These are phyloP conservation scores for Pleomassaria siparia DNA, from an alignment of 2,329 filamentous ascomycete genomes.

Conservation along the genomic window DNA sequence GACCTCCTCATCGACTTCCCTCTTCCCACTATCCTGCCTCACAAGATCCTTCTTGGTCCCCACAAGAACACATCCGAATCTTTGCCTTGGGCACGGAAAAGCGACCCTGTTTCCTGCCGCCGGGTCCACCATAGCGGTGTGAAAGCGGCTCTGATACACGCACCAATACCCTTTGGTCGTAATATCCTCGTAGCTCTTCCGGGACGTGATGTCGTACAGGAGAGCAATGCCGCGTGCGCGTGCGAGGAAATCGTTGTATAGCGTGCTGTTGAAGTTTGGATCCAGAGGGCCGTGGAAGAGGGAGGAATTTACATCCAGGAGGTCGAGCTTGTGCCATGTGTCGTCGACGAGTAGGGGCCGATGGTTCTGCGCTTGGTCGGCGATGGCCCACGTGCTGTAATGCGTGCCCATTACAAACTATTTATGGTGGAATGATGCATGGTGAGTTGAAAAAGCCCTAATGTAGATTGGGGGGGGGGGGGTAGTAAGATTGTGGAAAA, in stretches of 20 bases:
- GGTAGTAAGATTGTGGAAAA: neutral
- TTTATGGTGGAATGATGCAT: too few species aligned
- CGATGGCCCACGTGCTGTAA: too few species aligned
- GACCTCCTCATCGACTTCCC: slow-evolving; percentile 17
- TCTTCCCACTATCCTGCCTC: neutral
- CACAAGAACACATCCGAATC: slow-evolving; percentile 32
- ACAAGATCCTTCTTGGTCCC: slow-evolving; percentile 28
- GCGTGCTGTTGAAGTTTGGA: neutral
- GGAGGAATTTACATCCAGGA: slow-evolving; percentile 26
- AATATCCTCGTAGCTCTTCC: slow-evolving; percentile 23
- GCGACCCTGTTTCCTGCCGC: neutral
- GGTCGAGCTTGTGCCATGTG: slow-evolving; percentile 7
- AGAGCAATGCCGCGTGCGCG: slow-evolving; percentile 27
- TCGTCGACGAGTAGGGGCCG: slow-evolving; percentile 11
- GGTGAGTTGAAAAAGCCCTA: too few species aligned
- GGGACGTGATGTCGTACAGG: slow-evolving; percentile 30
- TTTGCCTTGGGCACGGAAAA: slow-evolving; percentile 8
- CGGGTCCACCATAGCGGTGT: neutral
- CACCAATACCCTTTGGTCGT: slow-evolving; percentile 20
- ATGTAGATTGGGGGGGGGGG: neutral
- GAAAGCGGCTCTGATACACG: slow-evolving; percentile 9
- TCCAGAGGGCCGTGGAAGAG: slow-evolving; percentile 8
- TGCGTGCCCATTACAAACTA: too few species aligned
- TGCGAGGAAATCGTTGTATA: neutral
- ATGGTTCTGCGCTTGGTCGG: neutral